Evolutionary conservation across 371 early-diverging fungal genomes (phyloP), one percentile per base, ranked within the genome.

Genomic region (Mucor saturninus): DNA sequence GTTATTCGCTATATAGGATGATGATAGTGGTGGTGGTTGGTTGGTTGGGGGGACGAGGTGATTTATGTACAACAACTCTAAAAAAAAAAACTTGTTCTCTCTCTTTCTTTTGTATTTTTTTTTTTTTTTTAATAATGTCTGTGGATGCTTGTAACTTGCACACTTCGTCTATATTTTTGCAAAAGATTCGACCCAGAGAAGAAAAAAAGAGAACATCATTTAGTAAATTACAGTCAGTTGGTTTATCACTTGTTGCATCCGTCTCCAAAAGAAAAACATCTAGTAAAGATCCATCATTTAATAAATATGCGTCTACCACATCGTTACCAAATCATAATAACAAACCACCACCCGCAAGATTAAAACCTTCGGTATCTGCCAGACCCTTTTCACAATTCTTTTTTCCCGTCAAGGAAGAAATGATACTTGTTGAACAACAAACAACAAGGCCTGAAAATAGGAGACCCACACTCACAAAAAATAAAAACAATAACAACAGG

Each of bases 351-450:
- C 62, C 62, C 10, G 15, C 42, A 13, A 46, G 46, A 5, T 31
- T 56, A 30, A 59, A 49, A 39, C 50, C 61, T 21, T 55, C 60
- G 2, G 21, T 59, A 7, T 60, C 61, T 26, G 49, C 59, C 4
- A 59, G 68, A 46, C 69, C 69, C 7, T 37, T 68, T 9, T 68
- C 69, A 9, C 69, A 68, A 37, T 68, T 68, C 54, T 64, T 68
- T 39, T 65, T 59, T 35, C 45, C 60, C 1, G 39, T 29, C 15
- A 39, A 46, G 8, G 54, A 65, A 46, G 59, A 58, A 21, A 21
- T 21, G 21, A 21, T 21, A 21, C 21, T 21, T 1, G 21, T 21
- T 21, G 45, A 64, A 56, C 37, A 37, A 32, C 50, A 39, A 64
- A 45, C 52, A 59, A 59, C 61, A 53, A 61, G 28, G 7, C 15